These are phyloP conservation scores for Nepenthes alata DNA, from an alignment of 179 eudicot genomes.

Conservation along the genomic window DNA sequence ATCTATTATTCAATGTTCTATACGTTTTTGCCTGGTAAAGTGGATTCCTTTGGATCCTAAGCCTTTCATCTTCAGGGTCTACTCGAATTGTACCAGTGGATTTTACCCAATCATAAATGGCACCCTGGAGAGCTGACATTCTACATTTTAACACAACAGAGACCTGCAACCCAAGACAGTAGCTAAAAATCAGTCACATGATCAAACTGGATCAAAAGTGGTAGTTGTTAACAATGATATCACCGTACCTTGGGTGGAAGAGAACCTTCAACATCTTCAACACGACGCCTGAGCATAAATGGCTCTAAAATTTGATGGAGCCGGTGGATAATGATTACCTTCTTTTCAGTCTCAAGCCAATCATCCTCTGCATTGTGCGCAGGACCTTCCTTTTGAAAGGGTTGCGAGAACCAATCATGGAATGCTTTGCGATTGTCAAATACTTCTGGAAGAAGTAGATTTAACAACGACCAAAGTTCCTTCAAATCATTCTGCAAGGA, in stretches of 20 bases:
- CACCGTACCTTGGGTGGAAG: constrained; percentile 90
- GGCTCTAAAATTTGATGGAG: constrained; percentile 99
- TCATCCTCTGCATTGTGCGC: constrained; percentile 84
- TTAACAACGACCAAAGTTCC: constrained; percentile 96
- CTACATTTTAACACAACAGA: constrained; percentile 78
- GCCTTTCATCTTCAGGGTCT: constrained; percentile 92
- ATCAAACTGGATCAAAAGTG: not conserved
- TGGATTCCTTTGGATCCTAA: constrained; percentile 52
- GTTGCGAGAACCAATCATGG: constrained; percentile 98
- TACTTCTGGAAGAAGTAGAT: constrained; percentile 98
- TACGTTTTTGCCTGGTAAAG: constrained; percentile 63
- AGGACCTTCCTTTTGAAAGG: constrained; percentile 83
- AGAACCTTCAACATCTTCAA: constrained; percentile 99
- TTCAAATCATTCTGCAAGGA: constrained; percentile 83
- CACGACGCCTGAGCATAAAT: constrained; percentile 99
- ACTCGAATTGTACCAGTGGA: constrained; percentile 86
- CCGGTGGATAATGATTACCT: constrained; percentile 91
- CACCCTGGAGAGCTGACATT: constrained; percentile 90
- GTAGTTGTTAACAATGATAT: not conserved
- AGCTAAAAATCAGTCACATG: not conserved
- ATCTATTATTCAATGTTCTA: constrained; percentile 63
- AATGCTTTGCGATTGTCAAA: constrained; percentile 97
- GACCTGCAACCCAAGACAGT: constrained; percentile 36
- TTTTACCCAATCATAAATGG: constrained; percentile 94
- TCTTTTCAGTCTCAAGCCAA: constrained; percentile 99